These are phyloP conservation scores for Xylariaceae sp. DNA, from an alignment of 2,329 filamentous ascomycete genomes.

Conservation along the genomic window DNA sequence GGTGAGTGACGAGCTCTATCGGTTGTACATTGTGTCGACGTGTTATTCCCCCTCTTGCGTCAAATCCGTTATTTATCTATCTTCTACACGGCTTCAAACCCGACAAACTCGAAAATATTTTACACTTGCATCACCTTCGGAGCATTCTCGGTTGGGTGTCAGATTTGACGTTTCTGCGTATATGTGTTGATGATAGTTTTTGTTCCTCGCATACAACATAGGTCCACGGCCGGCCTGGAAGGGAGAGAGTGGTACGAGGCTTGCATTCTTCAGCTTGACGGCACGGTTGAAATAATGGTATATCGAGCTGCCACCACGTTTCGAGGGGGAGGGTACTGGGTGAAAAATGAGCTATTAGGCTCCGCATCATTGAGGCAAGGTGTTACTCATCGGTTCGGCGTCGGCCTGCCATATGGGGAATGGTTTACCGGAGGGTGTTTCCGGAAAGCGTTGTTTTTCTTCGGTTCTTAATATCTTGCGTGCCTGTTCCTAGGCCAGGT, in stretches of 20 bases:
- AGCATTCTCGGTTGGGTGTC: conserved; percentile 19
- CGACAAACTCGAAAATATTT: conserved; percentile 9
- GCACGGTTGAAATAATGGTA: not conserved
- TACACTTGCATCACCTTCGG: conserved; percentile 24
- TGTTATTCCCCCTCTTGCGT: conserved; percentile 16
- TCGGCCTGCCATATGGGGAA: not conserved
- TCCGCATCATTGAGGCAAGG: not conserved
- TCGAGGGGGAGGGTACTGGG: not conserved
- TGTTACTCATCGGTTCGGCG: not conserved
- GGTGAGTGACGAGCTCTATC: not conserved
- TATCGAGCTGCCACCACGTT: not conserved
- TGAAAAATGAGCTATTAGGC: not conserved
- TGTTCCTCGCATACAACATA: conserved; percentile 29
- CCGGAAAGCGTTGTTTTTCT: not conserved
- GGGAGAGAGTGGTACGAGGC: conserved; percentile 18
- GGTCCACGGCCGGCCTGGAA: conserved; percentile 15
- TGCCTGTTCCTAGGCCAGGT: not conserved
- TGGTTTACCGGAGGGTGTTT: not conserved
- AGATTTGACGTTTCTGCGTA: conserved; percentile 17
- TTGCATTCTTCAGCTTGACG: conserved; percentile 14
- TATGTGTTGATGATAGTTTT: conserved; percentile 25
- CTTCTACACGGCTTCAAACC: conserved; percentile 16
- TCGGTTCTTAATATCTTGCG: not conserved
- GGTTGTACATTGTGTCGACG: conserved; percentile 22
- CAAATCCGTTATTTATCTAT: conserved; percentile 16